Evolutionary conservation across 2,329 filamentous ascomycete genomes (phyloP), one percentile per base, ranked within the genome.

Genomic region (Talaromyces albobiverticillius): DNA sequence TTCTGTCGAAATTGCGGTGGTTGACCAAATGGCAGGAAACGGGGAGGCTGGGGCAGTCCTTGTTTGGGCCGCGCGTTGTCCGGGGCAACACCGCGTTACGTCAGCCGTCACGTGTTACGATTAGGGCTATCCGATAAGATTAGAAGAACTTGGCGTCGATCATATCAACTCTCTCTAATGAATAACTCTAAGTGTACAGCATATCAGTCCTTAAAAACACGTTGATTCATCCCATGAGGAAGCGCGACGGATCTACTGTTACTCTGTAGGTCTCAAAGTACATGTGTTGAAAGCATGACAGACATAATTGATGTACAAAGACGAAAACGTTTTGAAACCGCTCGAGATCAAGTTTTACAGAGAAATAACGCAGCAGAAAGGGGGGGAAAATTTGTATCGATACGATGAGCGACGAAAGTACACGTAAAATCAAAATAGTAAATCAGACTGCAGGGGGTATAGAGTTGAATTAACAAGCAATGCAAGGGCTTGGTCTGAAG

Each of bases 21-120:
- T 70, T 71, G 69, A 58, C 25, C 54, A 41, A 58, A 56, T 36
- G 31, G 29, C 65, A 64, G 60, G 54, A 60, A 60, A 58, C 57
- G 43, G 56, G 56, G 64, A 70, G 69, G 69, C 67, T 71, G 68
- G 69, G 68, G 56, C 57, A 63, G 63, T 20, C 62, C 64, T 68
- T 65, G 64, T 59, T 59, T 53, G 50, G 51, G 29, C 36, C 58
- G 56, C 48, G 47, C 57, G 61, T 66, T 61, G 57, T 60, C 59
- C 58, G 54, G 53, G 65, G 63, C 58, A 66, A 67, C 65, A 41
- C 10, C 7, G 6, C 4, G 60, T 67, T 59, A 68, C 51, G 49
- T 68, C 64, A 67, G 38, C 38, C n/a, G 13, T 9, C 36, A 40
- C 36, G 18, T 40, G 16, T 20, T n/a, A n/a, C n/a, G n/a, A n/a